Percentiles rank a stretch among this genome's conserved stretches.
Conservation (phyloP, 2,329 filamentous ascomycete species). For the Alternaria incomplexa region DNA sequence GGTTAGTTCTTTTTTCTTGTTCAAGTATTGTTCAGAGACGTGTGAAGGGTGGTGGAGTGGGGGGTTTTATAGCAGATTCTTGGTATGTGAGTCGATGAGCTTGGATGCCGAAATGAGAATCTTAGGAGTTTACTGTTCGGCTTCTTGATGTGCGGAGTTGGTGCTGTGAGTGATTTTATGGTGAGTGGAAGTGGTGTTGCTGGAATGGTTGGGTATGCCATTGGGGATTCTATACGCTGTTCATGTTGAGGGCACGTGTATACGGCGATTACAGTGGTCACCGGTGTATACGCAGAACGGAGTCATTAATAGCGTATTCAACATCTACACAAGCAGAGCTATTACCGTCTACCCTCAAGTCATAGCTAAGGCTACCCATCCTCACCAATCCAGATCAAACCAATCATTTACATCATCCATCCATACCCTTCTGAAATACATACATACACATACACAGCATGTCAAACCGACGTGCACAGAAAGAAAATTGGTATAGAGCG, state of each 20-base stretch:
- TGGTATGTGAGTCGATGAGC: background rate
- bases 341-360: background rate
- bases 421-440: background rate
- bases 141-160: background rate
- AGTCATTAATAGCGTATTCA: background rate
- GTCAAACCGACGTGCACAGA: background rate
- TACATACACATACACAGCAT: constrained; percentile 1
- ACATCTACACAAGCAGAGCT: background rate
- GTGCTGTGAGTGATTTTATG: background rate
- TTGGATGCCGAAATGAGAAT: background rate
- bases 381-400: background rate
- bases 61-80: background rate
- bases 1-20: background rate
- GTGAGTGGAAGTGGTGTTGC: too few relatives aligned
- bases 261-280: rapidly evolving
- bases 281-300: background rate
- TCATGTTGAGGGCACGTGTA: too few relatives aligned
- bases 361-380: background rate
- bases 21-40: background rate
- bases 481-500: constrained; percentile 19
- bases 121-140: background rate
- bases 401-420: background rate
- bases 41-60: background rate
- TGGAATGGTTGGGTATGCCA: background rate
- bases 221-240: background rate